Percentiles rank a stretch among this genome's conserved stretches.
Evolutionary conservation across 768 basidiomycete species (phyloP).

Genomic region (Lentinula sp.): DNA sequence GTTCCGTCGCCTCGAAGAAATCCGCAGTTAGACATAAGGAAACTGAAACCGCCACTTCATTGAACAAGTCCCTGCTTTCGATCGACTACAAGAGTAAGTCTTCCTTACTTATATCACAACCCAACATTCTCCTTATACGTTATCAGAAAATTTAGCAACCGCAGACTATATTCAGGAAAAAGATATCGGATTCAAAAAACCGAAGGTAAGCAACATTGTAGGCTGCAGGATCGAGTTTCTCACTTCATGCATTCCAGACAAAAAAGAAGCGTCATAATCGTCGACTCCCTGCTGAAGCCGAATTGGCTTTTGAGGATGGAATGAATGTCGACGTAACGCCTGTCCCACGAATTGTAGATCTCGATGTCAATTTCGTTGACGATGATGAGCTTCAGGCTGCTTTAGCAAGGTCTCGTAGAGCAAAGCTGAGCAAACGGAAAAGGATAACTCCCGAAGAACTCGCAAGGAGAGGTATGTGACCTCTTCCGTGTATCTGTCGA

Average conservation of each 20-base stretch:
- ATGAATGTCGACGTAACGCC: slow-evolving; percentile 84
- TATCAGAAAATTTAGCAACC: slow-evolving; percentile 73
- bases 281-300: slow-evolving; percentile 51
- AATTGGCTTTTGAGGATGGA: slow-evolving; percentile 39
- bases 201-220: slow-evolving; percentile 48
- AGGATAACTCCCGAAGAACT: slow-evolving; percentile 80
- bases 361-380: slow-evolving; percentile 90
- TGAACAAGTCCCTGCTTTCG: slow-evolving; percentile 76
- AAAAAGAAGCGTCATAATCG: slow-evolving; percentile 89
- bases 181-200: slow-evolving; percentile 92
- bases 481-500: not conserved
- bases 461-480: slow-evolving; percentile 60
- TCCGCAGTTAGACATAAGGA: slow-evolving; percentile 37
- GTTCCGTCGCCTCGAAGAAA: slow-evolving; percentile 36
- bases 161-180: slow-evolving; percentile 90
- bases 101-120: not conserved
- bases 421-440: slow-evolving; percentile 71
- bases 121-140: slow-evolving; percentile 12
- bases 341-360: slow-evolving; percentile 62
- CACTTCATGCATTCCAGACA: slow-evolving; percentile 40
- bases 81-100: slow-evolving; percentile 88
- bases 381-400: slow-evolving; percentile 97
- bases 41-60: slow-evolving; percentile 47
- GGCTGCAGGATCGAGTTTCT: not conserved
- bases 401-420: slow-evolving; percentile 78